A percentile compares a stretch with the other conserved stretches of the same genome.
phyloP scores from a whole-genome alignment of 1,284 basidiomycete species.

The Xerocomus alliaceus region DNA sequence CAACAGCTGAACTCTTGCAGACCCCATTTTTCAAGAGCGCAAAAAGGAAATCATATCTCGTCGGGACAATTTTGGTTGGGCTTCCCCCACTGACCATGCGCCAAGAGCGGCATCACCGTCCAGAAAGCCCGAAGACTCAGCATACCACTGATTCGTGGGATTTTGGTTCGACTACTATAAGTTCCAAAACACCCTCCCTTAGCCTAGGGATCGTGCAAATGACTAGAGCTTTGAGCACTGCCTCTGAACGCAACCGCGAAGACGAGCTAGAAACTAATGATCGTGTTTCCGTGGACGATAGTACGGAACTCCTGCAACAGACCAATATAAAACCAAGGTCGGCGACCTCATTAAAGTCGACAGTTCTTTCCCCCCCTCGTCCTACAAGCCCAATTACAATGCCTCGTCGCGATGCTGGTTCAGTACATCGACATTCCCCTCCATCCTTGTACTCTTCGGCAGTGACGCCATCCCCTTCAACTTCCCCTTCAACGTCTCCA shows the following conservation, averaged over 20 bases:
- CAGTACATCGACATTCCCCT: neutral
- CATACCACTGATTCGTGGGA: slow-evolving; percentile 43
- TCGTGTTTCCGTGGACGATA: slow-evolving; percentile 4
- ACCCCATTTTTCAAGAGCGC: slow-evolving; percentile 81
- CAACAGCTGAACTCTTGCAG: slow-evolving; percentile 78
- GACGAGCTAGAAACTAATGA: slow-evolving; percentile 9
- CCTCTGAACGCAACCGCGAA: slow-evolving; percentile 9
- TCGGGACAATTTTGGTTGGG: slow-evolving; percentile 72
- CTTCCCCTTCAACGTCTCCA: slow-evolving; percentile 13
- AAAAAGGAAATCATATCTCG: slow-evolving; percentile 77
- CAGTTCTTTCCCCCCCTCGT: neutral
- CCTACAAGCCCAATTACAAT: slow-evolving; percentile 16
- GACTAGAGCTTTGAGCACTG: slow-evolving; percentile 1
- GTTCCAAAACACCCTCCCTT: slow-evolving; percentile 17
- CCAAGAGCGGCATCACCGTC: slow-evolving; percentile 57
- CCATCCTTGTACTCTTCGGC: slow-evolving; percentile 9
- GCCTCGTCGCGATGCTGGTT: neutral
- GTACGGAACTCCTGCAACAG: neutral
- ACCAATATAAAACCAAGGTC: neutral
- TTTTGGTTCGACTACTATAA: slow-evolving; percentile 26
- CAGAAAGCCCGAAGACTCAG: slow-evolving; percentile 25
- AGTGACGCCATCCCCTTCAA: slow-evolving; percentile 1
- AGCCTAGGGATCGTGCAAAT: slow-evolving; percentile 10
- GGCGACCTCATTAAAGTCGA: neutral
- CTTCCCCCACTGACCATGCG: slow-evolving; percentile 73